Base-by-base conservation (phyloP, 78 protist genomes). In the Anaeramoeba flamelloides region DNA sequence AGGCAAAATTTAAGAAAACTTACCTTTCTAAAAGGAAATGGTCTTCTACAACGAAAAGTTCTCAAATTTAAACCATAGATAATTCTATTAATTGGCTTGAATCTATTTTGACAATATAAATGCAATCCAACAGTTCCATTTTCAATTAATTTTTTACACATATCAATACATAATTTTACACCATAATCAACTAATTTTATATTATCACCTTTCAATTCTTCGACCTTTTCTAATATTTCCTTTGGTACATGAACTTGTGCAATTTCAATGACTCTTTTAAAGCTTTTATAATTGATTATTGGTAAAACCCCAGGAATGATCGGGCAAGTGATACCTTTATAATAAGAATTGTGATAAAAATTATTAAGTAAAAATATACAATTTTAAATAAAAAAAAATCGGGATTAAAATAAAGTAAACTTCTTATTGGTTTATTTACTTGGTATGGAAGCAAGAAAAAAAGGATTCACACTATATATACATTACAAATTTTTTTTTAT, bases 221-320 rank as follows among this genome's bases (percentile, higher is more conserved):
- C 93, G 12, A 94, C 77, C 17, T n/a, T 36, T 0, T 78, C 91
- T 1, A 2, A 3, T 32, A 93, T 74, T 1, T 64, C 40, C n/a
- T n/a, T n/a, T n/a, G 94, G 93, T 1, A 92, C 82, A 37, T 53
- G 34, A 26, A 85, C 82, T 31, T 83, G 82, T 39, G 91, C 82
- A 38, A 93, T 80, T 0, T 84, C 82, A 8, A 89, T 86, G 91
- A 91, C 87, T 80, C 93, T 87, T 82, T 41, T 1, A 40, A 78
- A 90, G 30, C 88, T 86, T 0, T 82, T 89, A 81, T 93, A 91
- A 41, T 79, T 82, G 81, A 91, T 90, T 37, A 96, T 94, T 37
- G 97, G 97, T 91, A 96, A 84, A 75, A 96, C 81, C 53, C 99
- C 99, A 2, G 99, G 99, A 4, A 96, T 31, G 79, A 96, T 92